Evolutionary conservation across 2,329 filamentous ascomycete species (phyloP).

Genomic region (Talaromyces atroroseus): DNA sequence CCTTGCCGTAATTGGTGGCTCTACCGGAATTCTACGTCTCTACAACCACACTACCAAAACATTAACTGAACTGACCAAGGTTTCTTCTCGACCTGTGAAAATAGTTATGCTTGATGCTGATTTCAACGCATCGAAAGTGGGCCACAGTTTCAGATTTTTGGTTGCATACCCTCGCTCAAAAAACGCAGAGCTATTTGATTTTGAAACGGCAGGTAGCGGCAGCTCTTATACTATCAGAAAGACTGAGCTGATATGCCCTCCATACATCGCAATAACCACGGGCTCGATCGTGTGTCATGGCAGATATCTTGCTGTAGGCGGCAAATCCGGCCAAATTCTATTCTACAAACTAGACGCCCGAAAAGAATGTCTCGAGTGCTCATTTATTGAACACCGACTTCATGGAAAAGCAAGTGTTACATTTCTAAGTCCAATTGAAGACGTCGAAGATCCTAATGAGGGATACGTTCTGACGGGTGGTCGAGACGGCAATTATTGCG

Average conservation of each 20-base stretch:
- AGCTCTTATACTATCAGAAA: slow-evolving; percentile 23
- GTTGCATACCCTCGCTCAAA: slow-evolving; percentile 22
- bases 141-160: slow-evolving; percentile 21
- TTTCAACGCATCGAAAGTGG: background rate
- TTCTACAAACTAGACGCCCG: slow-evolving; percentile 34
- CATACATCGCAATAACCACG: slow-evolving; percentile 49
- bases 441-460: slow-evolving; percentile 14
- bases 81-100: slow-evolving; percentile 24
- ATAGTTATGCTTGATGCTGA: slow-evolving; percentile 22
- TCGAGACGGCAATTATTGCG: slow-evolving; percentile 69
- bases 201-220: slow-evolving; percentile 15
- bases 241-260: slow-evolving; percentile 28
- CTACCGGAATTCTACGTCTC: slow-evolving; percentile 28
- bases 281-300: slow-evolving; percentile 32
- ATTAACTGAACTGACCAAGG: slow-evolving; percentile 22
- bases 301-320: slow-evolving; percentile 48
- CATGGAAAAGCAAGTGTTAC: slow-evolving; percentile 64
- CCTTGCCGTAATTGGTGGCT: slow-evolving; percentile 32
- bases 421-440: slow-evolving; percentile 42
- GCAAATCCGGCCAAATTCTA: slow-evolving; percentile 50
- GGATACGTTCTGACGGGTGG: slow-evolving; percentile 62
- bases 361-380: slow-evolving; percentile 18
- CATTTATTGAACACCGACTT: slow-evolving; percentile 23
- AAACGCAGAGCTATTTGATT: slow-evolving; percentile 25
- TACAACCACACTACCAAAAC: slow-evolving; percentile 29